Conservation (phyloP, 1,139 yeast genomes). For the Hemisphaericaspora subhashii region DNA sequence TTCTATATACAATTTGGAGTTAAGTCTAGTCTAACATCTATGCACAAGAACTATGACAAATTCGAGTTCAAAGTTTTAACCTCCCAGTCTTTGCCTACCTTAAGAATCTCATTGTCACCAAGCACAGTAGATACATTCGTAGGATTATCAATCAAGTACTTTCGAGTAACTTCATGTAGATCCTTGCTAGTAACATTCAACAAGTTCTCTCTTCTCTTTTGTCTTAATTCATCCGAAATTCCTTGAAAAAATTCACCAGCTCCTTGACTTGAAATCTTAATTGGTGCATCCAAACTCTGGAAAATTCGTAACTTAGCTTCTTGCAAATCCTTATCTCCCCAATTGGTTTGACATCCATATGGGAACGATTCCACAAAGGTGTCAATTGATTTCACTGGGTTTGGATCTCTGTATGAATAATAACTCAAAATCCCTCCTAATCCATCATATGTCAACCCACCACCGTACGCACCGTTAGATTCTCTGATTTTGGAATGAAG, state of each 20-base stretch:
- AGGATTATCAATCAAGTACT: conserved; percentile 45
- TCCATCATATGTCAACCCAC: conserved; percentile 84
- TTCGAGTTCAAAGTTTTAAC: too few species aligned
- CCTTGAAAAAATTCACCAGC: conserved; percentile 63
- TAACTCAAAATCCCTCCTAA: conserved; percentile 77
- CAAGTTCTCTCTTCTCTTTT: conserved; percentile 73
- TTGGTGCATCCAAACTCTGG: conserved; percentile 91
- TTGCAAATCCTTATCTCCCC: conserved; percentile 56
- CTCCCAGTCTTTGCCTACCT: conserved; percentile 38
- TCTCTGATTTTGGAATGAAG: conserved; percentile 90
- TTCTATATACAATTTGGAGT: too few species aligned
- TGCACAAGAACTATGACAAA: too few species aligned
- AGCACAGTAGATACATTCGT: conserved; percentile 46
- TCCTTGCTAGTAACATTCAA: conserved; percentile 63
- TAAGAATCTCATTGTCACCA: conserved; percentile 46
- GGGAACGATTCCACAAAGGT: conserved; percentile 60
- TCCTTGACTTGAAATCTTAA: conserved; percentile 79
- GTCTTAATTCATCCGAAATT: conserved; percentile 77
- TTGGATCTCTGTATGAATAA: conserved; percentile 94
- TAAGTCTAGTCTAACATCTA: too few species aligned
- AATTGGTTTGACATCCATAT: conserved; percentile 52
- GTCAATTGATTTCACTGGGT: conserved; percentile 66
- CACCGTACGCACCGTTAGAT: conserved; percentile 97
- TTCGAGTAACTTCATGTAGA: conserved; percentile 60
- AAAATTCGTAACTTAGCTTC: conserved; percentile 90